A percentile compares a stretch with the other conserved stretches of the same genome.
Conservation (phyloP, 495 filamentous ascomycete genomes). For the Chaetomium fimeti region DNA sequence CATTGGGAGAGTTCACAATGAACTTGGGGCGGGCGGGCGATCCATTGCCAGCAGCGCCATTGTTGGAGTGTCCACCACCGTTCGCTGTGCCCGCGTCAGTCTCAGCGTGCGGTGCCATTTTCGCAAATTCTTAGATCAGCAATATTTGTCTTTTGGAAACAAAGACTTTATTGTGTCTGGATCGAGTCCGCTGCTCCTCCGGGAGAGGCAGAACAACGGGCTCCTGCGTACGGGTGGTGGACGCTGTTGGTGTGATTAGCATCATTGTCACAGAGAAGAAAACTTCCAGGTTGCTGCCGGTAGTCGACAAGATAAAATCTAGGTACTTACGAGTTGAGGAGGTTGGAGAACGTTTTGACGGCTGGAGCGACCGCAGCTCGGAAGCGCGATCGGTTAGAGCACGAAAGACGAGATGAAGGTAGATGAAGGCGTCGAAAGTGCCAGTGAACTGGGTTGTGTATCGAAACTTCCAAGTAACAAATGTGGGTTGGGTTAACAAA, state of each 20-base stretch:
- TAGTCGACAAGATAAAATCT: not conserved
- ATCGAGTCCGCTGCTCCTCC: slow-evolving; percentile 82
- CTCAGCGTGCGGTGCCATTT: slow-evolving; percentile 95
- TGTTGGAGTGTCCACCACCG: slow-evolving; percentile 68
- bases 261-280: not conserved
- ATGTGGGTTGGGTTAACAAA: not conserved
- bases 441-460: not conserved
- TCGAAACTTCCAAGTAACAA: not conserved
- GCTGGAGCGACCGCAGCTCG: slow-evolving; percentile 55
- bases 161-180: slow-evolving; percentile 54
- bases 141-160: slow-evolving; percentile 15
- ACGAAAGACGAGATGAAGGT: slow-evolving; percentile 24
- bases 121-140: slow-evolving; percentile 19
- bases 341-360: slow-evolving; percentile 89
- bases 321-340: slow-evolving; percentile 74
- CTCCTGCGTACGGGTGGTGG: slow-evolving; percentile 97
- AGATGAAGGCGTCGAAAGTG: not conserved
- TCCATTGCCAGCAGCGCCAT: slow-evolving; percentile 45
- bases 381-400: slow-evolving; percentile 48
- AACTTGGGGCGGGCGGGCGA: slow-evolving; percentile 60
- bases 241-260: slow-evolving; percentile 52
- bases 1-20: slow-evolving; percentile 86
- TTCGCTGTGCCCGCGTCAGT: slow-evolving; percentile 67
- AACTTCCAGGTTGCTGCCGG: not conserved
- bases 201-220: slow-evolving; percentile 87